These are phyloP conservation scores for Sarocladium strictum DNA, from an alignment of 2,329 filamentous ascomycete species.

Conservation along the genomic window DNA sequence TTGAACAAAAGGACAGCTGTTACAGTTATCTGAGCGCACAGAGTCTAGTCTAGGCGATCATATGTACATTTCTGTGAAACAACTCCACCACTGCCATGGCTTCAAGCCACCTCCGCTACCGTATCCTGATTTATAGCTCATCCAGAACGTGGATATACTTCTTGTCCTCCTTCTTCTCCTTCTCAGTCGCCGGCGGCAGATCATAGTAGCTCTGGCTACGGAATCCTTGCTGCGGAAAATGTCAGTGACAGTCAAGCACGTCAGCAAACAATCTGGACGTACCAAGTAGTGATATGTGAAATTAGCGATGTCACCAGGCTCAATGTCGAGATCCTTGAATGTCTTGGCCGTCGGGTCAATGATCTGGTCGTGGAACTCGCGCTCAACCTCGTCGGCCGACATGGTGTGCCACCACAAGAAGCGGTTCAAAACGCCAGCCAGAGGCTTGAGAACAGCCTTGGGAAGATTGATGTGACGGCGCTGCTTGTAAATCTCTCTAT, in stretches of 20 bases:
- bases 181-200: slow-evolving; percentile 87
- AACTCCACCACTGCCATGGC: neutral
- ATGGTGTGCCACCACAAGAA: slow-evolving; percentile 82
- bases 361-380: slow-evolving; percentile 86
- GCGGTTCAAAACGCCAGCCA: slow-evolving; percentile 70
- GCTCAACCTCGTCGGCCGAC: slow-evolving; percentile 80
- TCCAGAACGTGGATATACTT: slow-evolving; percentile 95
- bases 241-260: slow-evolving; percentile 22
- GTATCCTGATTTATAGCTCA: slow-evolving; percentile 57
- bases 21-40: slow-evolving; percentile 24
- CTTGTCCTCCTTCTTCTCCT: slow-evolving; percentile 89
- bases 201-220: slow-evolving; percentile 87
- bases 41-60: slow-evolving; percentile 23
- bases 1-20: slow-evolving; percentile 18
- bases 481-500: slow-evolving; percentile 86
- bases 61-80: slow-evolving; percentile 22
- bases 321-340: slow-evolving; percentile 87
- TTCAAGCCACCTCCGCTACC: slow-evolving; percentile 14
- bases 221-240: slow-evolving; percentile 67
- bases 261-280: slow-evolving; percentile 36
- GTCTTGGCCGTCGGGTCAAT: slow-evolving; percentile 92
- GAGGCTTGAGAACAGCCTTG: slow-evolving; percentile 69
- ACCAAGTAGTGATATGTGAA: slow-evolving; percentile 93
- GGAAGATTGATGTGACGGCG: slow-evolving; percentile 89
- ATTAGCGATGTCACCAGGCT: slow-evolving; percentile 78